phyloP scores from a whole-genome alignment of 495 filamentous ascomycete genomes.

The Chaetomium cochliodes region DNA sequence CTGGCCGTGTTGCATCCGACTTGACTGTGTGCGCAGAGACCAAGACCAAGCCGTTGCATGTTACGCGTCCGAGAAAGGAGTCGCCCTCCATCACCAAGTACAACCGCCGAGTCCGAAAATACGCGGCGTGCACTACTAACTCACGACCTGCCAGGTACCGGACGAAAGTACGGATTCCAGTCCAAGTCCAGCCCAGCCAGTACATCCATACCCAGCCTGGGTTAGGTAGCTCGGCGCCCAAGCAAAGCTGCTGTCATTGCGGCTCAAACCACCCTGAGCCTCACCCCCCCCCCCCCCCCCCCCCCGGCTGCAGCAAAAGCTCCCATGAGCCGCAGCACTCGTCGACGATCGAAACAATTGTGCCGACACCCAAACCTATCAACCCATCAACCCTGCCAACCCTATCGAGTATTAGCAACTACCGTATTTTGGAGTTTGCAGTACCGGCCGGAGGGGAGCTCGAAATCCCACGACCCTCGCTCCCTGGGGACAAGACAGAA shows the following conservation, averaged over 20 bases:
- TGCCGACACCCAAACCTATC: background rate
- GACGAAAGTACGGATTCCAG: too few relatives aligned
- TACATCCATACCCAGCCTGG: background rate
- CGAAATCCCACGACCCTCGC: conserved; percentile 5
- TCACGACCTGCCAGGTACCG: background rate
- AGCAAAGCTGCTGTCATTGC: conserved; percentile 7
- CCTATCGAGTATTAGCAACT: background rate
- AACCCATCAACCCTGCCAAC: background rate
- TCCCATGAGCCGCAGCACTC: conserved; percentile 19
- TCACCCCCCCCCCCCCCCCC: conserved; percentile 19
- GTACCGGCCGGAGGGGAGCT: background rate
- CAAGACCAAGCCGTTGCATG: background rate
- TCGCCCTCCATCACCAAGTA: background rate
- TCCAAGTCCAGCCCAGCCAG: background rate
- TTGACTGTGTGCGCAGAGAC: background rate
- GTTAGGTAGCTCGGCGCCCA: background rate
- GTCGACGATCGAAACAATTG: conserved; percentile 1
- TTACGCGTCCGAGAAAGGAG: background rate
- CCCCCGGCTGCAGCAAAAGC: conserved; percentile 16
- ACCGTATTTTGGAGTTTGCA: conserved; percentile 3
- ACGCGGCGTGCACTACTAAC: background rate
- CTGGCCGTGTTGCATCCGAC: background rate
- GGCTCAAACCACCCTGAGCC: conserved; percentile 6
- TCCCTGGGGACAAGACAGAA: background rate
- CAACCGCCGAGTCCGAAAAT: background rate